Conservation (phyloP, 345 rosid species). For the rapeseed (Brassica napus) region DNA sequence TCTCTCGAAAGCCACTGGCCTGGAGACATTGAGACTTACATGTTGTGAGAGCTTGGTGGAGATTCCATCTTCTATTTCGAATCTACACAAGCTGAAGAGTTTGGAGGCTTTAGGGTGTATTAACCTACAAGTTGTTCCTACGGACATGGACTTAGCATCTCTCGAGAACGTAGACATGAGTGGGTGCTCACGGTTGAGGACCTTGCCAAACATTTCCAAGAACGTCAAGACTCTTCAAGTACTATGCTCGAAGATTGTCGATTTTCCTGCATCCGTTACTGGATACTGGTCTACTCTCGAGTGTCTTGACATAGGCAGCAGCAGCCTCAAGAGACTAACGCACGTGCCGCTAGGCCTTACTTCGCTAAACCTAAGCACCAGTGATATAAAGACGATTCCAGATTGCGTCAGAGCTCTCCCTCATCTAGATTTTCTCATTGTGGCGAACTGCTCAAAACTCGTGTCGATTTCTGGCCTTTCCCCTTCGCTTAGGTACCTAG, state of each 20-base stretch:
- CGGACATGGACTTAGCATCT: background rate
- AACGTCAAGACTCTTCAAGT: background rate
- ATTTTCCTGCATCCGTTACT: too few relatives aligned
- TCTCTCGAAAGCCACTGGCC: background rate
- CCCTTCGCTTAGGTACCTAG: fast-evolving
- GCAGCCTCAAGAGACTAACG: background rate
- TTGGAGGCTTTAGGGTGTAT: background rate
- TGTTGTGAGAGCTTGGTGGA: background rate
- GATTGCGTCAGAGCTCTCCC: background rate
- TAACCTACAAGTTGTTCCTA: background rate
- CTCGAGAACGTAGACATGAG: background rate
- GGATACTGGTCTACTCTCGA: too few relatives aligned
- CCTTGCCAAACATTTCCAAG: background rate
- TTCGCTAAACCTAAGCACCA: background rate
- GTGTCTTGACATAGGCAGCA: background rate
- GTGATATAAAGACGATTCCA: background rate
- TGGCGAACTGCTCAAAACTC: background rate
- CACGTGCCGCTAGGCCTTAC: too few relatives aligned
- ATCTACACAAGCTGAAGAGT: background rate
- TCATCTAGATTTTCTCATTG: fast-evolving
- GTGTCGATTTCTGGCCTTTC: background rate
- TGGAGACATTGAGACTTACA: background rate
- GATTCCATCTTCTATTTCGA: background rate
- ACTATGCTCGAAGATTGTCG: too few relatives aligned
- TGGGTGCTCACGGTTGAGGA: background rate